Percentiles rank a stretch among this genome's conserved stretches.
Evolutionary conservation across 2,329 filamentous ascomycete species (phyloP).

Genomic region (Sclerotinia sclerotiorum): DNA sequence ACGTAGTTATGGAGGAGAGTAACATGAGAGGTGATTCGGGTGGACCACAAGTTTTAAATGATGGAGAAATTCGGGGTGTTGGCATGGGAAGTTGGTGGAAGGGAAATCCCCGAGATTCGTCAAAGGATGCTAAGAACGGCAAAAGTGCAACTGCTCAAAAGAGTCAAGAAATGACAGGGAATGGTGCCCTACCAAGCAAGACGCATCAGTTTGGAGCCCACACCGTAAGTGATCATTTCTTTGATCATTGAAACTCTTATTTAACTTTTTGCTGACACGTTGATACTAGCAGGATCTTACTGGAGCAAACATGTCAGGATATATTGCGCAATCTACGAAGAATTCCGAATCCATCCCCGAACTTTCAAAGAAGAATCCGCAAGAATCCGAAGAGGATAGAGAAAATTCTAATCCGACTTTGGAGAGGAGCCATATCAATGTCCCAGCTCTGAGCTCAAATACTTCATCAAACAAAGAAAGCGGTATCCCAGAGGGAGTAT

Average conservation of each 20-base stretch:
- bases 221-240: neutral
- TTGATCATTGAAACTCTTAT: neutral
- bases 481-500: neutral
- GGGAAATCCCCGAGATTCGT: neutral
- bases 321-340: neutral
- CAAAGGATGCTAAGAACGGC: neutral
- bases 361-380: neutral
- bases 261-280: neutral
- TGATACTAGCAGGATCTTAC: neutral
- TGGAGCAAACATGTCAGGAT: neutral
- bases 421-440: neutral
- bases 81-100: conserved; percentile 36
- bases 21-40: conserved; percentile 27
- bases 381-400: neutral
- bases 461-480: neutral
- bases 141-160: neutral
- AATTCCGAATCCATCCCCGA: neutral
- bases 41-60: conserved; percentile 1
- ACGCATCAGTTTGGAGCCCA: neutral
- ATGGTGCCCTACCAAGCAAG: neutral
- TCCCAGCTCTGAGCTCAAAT: neutral
- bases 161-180: neutral
- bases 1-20: conserved; percentile 26
- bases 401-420: neutral
- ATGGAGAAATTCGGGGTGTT: conserved; percentile 31